These are phyloP conservation scores for Chara braunii DNA, from an alignment of 139 green algal genomes.

Conservation along the genomic window DNA sequence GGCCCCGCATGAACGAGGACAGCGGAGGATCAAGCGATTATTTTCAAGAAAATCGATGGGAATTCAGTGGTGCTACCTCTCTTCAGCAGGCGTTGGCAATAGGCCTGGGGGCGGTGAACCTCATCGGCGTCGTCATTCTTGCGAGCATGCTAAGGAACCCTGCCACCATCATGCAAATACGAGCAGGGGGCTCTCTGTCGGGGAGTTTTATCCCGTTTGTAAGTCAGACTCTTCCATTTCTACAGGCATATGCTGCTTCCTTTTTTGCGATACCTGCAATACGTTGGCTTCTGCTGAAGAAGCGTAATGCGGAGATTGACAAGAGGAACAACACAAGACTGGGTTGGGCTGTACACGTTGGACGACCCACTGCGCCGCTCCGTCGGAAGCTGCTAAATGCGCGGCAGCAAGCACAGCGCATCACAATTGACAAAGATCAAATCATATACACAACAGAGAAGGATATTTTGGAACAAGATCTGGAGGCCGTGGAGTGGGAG, in stretches of 20 bases:
- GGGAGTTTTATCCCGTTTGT: constrained; percentile 39
- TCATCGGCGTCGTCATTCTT: constrained; percentile 75
- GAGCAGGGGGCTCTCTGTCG: constrained; percentile 37
- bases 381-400: constrained; percentile 31
- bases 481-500: constrained; percentile 35
- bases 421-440: constrained; percentile 15
- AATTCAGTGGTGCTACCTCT: constrained; percentile 40
- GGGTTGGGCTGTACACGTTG: constrained; percentile 7
- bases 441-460: constrained; percentile 40
- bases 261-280: constrained; percentile 81
- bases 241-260: constrained; percentile 67
- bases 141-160: constrained; percentile 28
- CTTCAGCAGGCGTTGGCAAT: constrained; percentile 50
- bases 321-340: constrained; percentile 55
- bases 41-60: constrained; percentile 41
- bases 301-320: constrained; percentile 64
- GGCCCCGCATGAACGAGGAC: too few species aligned
- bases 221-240: constrained; percentile 46
- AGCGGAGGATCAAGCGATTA: too few species aligned
- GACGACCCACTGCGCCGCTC: constrained; percentile 10
- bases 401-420: constrained; percentile 9
- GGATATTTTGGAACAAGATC: constrained; percentile 25
- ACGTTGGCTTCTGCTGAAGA: constrained; percentile 49
- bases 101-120: constrained; percentile 67
- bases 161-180: too few species aligned